Percentiles rank a stretch among this genome's conserved stretches.
Evolutionary conservation across 768 basidiomycete species (phyloP).

Genomic region (Coprinopsis marcescibilis): DNA sequence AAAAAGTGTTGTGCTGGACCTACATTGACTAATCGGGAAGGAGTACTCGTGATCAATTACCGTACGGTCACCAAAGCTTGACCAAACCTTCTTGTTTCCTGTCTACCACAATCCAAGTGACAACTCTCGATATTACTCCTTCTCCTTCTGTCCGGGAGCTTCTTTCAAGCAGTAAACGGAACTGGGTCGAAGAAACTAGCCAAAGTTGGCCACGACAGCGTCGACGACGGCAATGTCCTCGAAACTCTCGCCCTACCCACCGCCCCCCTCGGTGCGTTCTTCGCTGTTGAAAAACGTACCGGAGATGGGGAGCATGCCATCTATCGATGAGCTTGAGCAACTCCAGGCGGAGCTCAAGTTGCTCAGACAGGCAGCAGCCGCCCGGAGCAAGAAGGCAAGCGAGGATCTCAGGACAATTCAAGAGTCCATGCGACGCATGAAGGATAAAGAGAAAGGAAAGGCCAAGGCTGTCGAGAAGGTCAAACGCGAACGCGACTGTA

Average conservation of each 20-base stretch:
- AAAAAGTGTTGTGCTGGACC: conserved; percentile 5
- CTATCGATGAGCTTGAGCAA: conserved; percentile 64
- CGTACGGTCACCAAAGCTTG: neutral
- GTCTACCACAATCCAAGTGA: conserved; percentile 11
- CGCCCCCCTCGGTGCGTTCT: conserved; percentile 48
- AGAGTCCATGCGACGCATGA: conserved; percentile 70
- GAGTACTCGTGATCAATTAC: conserved; percentile 7
- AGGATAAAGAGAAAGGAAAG: conserved; percentile 73
- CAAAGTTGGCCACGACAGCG: no score
- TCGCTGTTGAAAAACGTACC: conserved; percentile 57
- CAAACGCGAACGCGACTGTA: conserved; percentile 73
- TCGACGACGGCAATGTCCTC: conserved; percentile 47
- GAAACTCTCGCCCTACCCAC: conserved; percentile 45
- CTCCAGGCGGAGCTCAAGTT: conserved; percentile 57
- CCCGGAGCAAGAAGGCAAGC: conserved; percentile 67
- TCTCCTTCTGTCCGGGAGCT: no score
- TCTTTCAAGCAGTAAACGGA: no score
- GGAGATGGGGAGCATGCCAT: conserved; percentile 50
- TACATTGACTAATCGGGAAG: no score
- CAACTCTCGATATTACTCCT: no score
- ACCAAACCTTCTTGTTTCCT: conserved; percentile 4
- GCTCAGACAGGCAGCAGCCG: conserved; percentile 48
- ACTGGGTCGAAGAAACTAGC: no score
- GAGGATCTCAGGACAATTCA: conserved; percentile 71
- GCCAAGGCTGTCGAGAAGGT: conserved; percentile 64